Evolutionary conservation across 2,329 filamentous ascomycete genomes (phyloP).

Genomic region (Fusarium sp.): DNA sequence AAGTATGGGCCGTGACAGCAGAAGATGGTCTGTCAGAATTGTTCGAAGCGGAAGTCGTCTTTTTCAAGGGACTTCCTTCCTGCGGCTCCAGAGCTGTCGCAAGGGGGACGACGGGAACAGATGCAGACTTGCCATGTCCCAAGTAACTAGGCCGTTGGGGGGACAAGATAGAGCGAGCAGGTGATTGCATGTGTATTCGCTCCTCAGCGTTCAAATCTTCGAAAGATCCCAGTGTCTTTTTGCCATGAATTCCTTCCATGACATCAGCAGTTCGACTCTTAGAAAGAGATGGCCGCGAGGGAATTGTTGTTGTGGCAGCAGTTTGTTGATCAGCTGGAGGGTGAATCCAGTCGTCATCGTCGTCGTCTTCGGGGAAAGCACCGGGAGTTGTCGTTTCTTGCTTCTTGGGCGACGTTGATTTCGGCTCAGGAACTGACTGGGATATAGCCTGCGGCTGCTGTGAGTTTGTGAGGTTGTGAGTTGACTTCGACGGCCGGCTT

Average conservation of each 20-base stretch:
- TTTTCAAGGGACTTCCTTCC: slow-evolving; percentile 59
- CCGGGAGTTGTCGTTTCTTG: slow-evolving; percentile 62
- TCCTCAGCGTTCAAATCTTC: slow-evolving; percentile 46
- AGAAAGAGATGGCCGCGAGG: slow-evolving; percentile 61
- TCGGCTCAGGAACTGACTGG: slow-evolving; percentile 46
- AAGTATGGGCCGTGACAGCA: slow-evolving; percentile 52
- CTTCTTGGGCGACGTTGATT: slow-evolving; percentile 47
- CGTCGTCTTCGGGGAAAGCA: slow-evolving; percentile 68
- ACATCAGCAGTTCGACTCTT: slow-evolving; percentile 72
- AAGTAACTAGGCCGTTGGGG: slow-evolving; percentile 37
- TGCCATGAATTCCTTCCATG: slow-evolving; percentile 66
- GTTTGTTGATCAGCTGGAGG: slow-evolving; percentile 56
- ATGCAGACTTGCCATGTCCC: slow-evolving; percentile 68
- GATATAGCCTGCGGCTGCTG: slow-evolving; percentile 46
- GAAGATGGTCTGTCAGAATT: slow-evolving; percentile 60
- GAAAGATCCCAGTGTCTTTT: slow-evolving; percentile 59
- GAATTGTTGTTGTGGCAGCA: slow-evolving; percentile 39
- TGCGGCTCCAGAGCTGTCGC: slow-evolving; percentile 25
- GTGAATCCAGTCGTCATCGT: slow-evolving; percentile 70
- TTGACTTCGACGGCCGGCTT: slow-evolving; percentile 60
- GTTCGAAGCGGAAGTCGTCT: slow-evolving; percentile 70
- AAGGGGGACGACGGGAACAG: slow-evolving; percentile 65
- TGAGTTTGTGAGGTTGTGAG: slow-evolving; percentile 52
- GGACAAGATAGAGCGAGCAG: slow-evolving; percentile 16
- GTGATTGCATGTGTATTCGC: slow-evolving; percentile 22